Percentiles rank a stretch among this genome's conserved stretches.
Evolutionary conservation across 1,284 basidiomycete species (phyloP).

Genomic region (Fistulinella staudtii): DNA sequence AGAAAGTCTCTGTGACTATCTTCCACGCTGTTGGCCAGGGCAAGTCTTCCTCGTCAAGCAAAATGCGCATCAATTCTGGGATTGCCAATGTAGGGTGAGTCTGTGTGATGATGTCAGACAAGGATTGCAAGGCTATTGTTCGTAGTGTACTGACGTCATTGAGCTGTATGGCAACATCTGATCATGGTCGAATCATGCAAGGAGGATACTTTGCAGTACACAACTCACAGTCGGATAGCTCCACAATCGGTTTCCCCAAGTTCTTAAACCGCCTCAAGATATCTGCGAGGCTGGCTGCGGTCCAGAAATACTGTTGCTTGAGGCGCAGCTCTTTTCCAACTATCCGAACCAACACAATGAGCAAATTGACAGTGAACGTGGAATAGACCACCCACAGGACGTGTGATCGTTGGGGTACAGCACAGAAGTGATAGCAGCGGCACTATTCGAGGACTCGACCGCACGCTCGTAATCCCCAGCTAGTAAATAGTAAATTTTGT

Average conservation of each 20-base stretch:
- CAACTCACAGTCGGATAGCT: conserved; percentile 74
- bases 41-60: conserved; percentile 87
- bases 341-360: conserved; percentile 27
- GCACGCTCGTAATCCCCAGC: conserved; percentile 89
- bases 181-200: conserved; percentile 4
- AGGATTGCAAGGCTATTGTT: background rate
- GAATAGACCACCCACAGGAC: conserved; percentile 40
- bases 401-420: conserved; percentile 86
- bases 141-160: conserved; percentile 59
- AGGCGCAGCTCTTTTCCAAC: conserved; percentile 88
- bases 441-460: conserved; percentile 81
- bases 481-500: conserved; percentile 29
- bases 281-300: conserved; percentile 80
- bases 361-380: background rate
- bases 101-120: conserved; percentile 34
- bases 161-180: conserved; percentile 84
- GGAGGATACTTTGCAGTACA: background rate
- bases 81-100: conserved; percentile 93
- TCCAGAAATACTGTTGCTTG: conserved; percentile 96
- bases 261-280: conserved; percentile 84
- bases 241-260: conserved; percentile 65
- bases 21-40: conserved; percentile 80
- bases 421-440: conserved; percentile 87
- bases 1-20: conserved; percentile 85
- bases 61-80: conserved; percentile 89